Evolutionary conservation across 228 moss, liverwort and hornwort species (phyloP).

Genomic region (Sphagnum fallax): DNA sequence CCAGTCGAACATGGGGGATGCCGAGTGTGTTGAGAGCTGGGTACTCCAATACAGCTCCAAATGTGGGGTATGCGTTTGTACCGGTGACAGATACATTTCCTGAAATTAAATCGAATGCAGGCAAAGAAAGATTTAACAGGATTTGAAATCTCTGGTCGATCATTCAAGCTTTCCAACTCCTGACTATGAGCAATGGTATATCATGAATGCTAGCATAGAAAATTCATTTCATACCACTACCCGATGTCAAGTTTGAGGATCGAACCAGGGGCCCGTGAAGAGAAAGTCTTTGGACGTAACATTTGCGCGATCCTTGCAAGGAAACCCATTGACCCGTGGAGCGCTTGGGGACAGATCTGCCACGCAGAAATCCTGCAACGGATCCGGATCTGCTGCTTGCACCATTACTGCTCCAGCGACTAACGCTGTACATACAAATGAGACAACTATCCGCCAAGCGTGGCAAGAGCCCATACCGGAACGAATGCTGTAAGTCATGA

Average conservation of each 20-base stretch:
- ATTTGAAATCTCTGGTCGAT: no score
- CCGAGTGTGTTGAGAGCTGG: slow-evolving; percentile 14
- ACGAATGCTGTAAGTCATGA: no score
- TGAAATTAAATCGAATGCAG: no score
- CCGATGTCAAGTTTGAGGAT: no score
- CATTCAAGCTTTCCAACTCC: no score
- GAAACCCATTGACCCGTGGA: slow-evolving; percentile 6
- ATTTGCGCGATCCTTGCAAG: not conserved
- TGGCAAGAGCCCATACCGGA: no score
- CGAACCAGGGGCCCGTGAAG: not conserved
- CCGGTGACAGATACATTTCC: no score
- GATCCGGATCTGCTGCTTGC: slow-evolving; percentile 3
- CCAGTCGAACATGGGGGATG: not conserved
- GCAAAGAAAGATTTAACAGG: no score
- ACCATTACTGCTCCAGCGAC: not conserved
- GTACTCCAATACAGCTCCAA: not conserved
- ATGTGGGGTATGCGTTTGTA: not conserved
- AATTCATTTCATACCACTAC: no score
- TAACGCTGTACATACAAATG: not conserved
- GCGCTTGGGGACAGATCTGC: not conserved
- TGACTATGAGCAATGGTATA: no score
- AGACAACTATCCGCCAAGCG: no score
- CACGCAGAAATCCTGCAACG: slow-evolving; percentile 10
- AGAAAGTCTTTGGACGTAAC: slow-evolving; percentile 12
- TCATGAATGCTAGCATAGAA: no score